Percentiles rank a stretch among this genome's conserved stretches.
Evolutionary conservation across 1,139 yeast species (phyloP).

Genomic region (Blastobotrys ciferrii): DNA sequence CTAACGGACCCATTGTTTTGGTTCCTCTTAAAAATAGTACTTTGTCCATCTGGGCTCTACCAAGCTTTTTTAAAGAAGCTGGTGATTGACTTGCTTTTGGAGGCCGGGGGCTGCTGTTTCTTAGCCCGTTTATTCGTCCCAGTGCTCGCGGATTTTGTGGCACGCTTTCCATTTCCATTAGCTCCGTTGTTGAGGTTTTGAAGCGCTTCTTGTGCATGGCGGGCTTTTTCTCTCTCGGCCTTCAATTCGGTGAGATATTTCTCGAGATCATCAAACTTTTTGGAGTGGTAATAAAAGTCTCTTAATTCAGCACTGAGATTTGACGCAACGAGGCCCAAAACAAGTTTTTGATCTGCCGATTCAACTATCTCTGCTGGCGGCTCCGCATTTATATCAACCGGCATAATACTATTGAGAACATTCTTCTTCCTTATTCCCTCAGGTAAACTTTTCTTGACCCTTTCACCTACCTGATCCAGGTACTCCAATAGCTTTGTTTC

Average conservation of each 20-base stretch:
- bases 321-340: conserved; percentile 31
- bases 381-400: conserved; percentile 24
- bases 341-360: conserved; percentile 29
- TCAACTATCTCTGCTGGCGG: conserved; percentile 26
- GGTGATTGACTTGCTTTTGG: conserved; percentile 25
- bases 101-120: conserved; percentile 13
- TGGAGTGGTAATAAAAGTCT: conserved; percentile 21
- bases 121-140: conserved; percentile 14
- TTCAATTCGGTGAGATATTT: conserved; percentile 21
- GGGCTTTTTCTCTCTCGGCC: conserved; percentile 17
- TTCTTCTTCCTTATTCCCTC: background rate
- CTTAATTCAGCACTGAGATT: conserved; percentile 31
- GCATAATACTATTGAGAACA: background rate
- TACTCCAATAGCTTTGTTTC: conserved; percentile 21
- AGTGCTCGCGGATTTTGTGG: conserved; percentile 11
- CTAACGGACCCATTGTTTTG: too few relatives aligned
- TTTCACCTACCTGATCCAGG: conserved; percentile 21
- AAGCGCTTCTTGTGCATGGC: conserved; percentile 7
- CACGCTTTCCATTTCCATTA: conserved; percentile 7
- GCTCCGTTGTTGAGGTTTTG: background rate
- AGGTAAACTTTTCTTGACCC: background rate
- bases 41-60: too few relatives aligned
- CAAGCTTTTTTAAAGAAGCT: conserved; percentile 29
- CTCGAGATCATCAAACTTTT: conserved; percentile 27
- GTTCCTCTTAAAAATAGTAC: too few relatives aligned